Percentiles rank a stretch among this genome's conserved stretches.
phyloP scores from a whole-genome alignment of 1,284 basidiomycete genomes.

The Earliella scabrosa region DNA sequence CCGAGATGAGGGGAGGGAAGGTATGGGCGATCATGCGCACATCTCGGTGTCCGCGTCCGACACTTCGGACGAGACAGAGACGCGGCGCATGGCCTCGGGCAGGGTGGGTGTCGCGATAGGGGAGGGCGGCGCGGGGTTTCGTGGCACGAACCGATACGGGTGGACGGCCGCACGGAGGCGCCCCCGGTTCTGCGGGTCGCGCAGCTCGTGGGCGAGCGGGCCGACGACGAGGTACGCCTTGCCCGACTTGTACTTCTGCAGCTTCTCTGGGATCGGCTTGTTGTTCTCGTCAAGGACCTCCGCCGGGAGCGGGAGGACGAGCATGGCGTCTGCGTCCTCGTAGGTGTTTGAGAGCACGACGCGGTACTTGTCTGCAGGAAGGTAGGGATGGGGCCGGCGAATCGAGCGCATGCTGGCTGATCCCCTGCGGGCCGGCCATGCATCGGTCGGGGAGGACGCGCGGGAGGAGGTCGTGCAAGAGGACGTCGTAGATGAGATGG shows the following conservation, averaged over 20 bases:
- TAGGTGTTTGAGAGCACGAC: constrained; percentile 45
- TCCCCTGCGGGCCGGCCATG: constrained; percentile 21
- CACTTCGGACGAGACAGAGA: neutral
- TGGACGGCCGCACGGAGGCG: constrained; percentile 53
- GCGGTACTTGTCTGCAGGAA: constrained; percentile 38
- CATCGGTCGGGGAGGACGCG: constrained; percentile 25
- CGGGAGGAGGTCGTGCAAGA: constrained; percentile 27
- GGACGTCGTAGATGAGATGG: constrained; percentile 35
- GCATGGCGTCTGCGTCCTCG: constrained; percentile 23
- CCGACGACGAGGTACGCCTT: constrained; percentile 50
- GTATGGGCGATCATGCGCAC: neutral
- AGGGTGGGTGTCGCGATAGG: constrained; percentile 2
- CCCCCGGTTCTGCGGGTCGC: constrained; percentile 41
- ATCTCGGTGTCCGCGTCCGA: constrained; percentile 1
- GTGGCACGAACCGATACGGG: constrained; percentile 49
- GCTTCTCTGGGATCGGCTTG: constrained; percentile 6
- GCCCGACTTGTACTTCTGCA: constrained; percentile 14
- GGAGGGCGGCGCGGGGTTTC: constrained; percentile 10
- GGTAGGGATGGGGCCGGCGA: constrained; percentile 23
- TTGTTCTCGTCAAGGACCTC: constrained; percentile 16
- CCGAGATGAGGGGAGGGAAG: neutral
- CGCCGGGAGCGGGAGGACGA: constrained; percentile 16
- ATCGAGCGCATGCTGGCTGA: constrained; percentile 24
- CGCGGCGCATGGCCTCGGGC: constrained; percentile 4
- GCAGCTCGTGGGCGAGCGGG: constrained; percentile 40